Percentiles rank a stretch among this genome's conserved stretches.
Conservation (phyloP, 257 asterid species). For the Forsythia suspensa region DNA sequence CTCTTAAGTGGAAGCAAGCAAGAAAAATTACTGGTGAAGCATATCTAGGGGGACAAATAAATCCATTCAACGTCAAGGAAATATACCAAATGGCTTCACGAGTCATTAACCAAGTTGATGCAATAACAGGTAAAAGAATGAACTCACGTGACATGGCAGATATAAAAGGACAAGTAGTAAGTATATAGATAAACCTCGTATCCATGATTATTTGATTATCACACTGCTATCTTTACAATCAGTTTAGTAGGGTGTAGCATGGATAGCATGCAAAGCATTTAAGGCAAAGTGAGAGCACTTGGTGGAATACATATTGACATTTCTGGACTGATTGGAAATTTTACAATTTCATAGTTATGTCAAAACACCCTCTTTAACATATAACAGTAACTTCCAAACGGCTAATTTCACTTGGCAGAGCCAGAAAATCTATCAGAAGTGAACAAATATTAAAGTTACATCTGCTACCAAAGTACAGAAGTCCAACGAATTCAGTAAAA, state of each 20-base stretch:
- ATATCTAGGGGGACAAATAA: neutral
- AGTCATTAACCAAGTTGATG: neutral
- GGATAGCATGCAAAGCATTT: neutral
- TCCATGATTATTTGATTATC: neutral
- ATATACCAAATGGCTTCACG: constrained; percentile 1
- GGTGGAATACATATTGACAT: neutral
- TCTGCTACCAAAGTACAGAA: constrained; percentile 3
- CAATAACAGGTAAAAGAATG: no score
- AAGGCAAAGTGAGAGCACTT: neutral
- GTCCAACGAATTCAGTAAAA: constrained; percentile 20
- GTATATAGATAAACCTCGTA: no score
- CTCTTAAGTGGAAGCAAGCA: neutral
- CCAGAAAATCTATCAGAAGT: constrained; percentile 5
- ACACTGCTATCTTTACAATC: neutral
- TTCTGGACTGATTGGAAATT: neutral
- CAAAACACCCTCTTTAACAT: constrained; percentile 9
- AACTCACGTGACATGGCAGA: no score
- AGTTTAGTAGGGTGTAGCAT: constrained; percentile 1
- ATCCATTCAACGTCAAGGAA: constrained; percentile 7
- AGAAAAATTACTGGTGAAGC: neutral
- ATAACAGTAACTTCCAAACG: constrained; percentile 2
- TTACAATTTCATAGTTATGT: neutral
- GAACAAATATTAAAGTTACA: constrained; percentile 1
- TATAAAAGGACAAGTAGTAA: no score
- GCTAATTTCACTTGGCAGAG: constrained; percentile 14